Evolutionary conservation across 83 land plant species (phyloP).

Genomic region (Diphasiastrum complanatum): DNA sequence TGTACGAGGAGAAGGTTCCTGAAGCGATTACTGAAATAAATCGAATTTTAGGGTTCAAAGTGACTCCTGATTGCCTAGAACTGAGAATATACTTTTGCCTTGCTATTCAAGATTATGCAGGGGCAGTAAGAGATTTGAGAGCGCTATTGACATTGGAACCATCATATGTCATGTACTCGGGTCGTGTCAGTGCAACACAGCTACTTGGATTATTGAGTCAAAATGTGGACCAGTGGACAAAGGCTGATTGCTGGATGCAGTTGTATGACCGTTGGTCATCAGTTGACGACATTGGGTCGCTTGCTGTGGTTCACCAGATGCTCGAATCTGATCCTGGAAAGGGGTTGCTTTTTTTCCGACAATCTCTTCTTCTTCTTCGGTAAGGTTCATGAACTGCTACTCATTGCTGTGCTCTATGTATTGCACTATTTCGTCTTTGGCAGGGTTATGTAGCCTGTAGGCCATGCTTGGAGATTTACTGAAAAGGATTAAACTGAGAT

Average conservation of each 20-base stretch:
- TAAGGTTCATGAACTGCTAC: constrained; percentile 5
- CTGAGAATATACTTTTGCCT: constrained; percentile 77
- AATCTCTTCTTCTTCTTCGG: constrained; percentile 83
- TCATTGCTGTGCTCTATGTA: neutral
- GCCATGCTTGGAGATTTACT: too few relatives aligned
- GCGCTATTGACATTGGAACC: constrained; percentile 81
- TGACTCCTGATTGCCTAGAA: constrained; percentile 85
- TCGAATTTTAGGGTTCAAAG: constrained; percentile 76
- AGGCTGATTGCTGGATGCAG: constrained; percentile 97
- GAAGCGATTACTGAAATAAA: constrained; percentile 75
- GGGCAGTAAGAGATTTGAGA: constrained; percentile 64
- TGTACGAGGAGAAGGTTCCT: constrained; percentile 65
- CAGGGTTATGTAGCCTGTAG: too few relatives aligned
- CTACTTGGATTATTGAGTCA: constrained; percentile 52
- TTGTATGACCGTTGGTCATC: constrained; percentile 94
- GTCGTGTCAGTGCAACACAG: constrained; percentile 61
- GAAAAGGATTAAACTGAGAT: too few relatives aligned
- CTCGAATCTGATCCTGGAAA: constrained; percentile 70
- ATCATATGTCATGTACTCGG: constrained; percentile 65
- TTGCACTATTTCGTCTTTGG: neutral
- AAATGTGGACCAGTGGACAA: constrained; percentile 60
- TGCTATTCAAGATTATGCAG: constrained; percentile 64
- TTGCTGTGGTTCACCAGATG: constrained; percentile 97
- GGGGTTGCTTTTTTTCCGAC: constrained; percentile 71
- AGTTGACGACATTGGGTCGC: constrained; percentile 91